phyloP scores from a whole-genome alignment of 2,329 filamentous ascomycete species.

The Fusarium torulosum region DNA sequence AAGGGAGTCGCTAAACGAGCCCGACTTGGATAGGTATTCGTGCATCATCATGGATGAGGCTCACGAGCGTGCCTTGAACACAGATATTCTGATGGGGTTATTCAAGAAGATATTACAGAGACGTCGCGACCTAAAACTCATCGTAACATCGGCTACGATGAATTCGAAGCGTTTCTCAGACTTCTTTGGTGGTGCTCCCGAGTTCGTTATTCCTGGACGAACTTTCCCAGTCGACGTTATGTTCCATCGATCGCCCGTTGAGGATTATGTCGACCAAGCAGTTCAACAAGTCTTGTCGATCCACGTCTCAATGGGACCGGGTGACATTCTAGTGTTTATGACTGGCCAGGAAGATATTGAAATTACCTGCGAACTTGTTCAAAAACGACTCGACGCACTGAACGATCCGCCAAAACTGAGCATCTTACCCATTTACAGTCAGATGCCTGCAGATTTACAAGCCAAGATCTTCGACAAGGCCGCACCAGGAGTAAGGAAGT shows the following conservation, averaged over 20 bases:
- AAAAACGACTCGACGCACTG: conserved; percentile 85
- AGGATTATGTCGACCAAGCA: conserved; percentile 97
- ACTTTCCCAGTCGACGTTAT: conserved; percentile 98
- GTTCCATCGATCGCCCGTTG: conserved; percentile 93
- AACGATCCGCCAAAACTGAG: conserved; percentile 96
- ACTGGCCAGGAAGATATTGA: conserved; percentile 99
- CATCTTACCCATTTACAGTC: conserved; percentile 97
- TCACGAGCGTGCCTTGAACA: conserved; percentile 95
- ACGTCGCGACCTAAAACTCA: conserved; percentile 91
- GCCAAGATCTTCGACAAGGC: conserved; percentile 98
- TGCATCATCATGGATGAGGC: conserved; percentile 99
- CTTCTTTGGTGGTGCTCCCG: conserved; percentile 95
- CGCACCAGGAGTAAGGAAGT: conserved; percentile 90
- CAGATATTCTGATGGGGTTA: conserved; percentile 95
- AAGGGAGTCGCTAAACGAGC: conserved; percentile 91
- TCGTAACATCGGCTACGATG: conserved; percentile 99
- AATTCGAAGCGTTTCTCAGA: conserved; percentile 96
- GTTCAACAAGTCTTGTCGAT: conserved; percentile 97
- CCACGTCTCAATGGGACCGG: conserved; percentile 91
- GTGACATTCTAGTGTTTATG: conserved; percentile 99
- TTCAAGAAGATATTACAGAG: conserved; percentile 97
- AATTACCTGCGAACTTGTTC: conserved; percentile 91
- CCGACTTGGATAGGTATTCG: conserved; percentile 94
- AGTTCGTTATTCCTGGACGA: conserved; percentile 94
- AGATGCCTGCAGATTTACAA: conserved; percentile 98